These are phyloP conservation scores for Cyathus striatus DNA, from an alignment of 768 basidiomycete species.

Conservation along the genomic window DNA sequence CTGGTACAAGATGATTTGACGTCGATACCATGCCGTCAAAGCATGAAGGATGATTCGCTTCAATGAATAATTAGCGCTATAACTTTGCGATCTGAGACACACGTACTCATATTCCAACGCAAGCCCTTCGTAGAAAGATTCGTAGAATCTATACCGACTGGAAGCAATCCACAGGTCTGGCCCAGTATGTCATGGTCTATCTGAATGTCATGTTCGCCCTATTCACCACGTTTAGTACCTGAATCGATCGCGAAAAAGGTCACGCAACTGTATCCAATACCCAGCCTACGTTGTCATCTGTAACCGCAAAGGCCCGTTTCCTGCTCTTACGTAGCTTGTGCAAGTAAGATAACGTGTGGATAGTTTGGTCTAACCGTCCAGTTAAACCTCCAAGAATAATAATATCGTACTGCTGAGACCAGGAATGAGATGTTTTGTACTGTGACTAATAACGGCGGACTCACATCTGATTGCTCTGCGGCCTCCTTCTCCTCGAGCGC, in stretches of 20 bases:
- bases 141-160: conserved; percentile 77
- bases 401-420: conserved; percentile 48
- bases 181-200: conserved; percentile 75
- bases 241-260: conserved; percentile 1
- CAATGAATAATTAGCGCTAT: background rate
- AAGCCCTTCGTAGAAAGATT: conserved; percentile 79
- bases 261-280: conserved; percentile 69
- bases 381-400: conserved; percentile 85
- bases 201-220: conserved; percentile 82
- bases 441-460: conserved; percentile 7
- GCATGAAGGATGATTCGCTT: conserved; percentile 63
- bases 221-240: too few species aligned
- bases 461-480: conserved; percentile 30
- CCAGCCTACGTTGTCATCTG: conserved; percentile 92
- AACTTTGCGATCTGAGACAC: background rate
- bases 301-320: conserved; percentile 65
- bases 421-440: conserved; percentile 16
- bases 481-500: conserved; percentile 57
- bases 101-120: conserved; percentile 83
- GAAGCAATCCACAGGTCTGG: conserved; percentile 91
- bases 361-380: conserved; percentile 91
- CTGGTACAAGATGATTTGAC: conserved; percentile 83
- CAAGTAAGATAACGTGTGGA: conserved; percentile 82
- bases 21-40: conserved; percentile 88
- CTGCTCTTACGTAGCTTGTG: conserved; percentile 69